phyloP scores from a whole-genome alignment of 164 flowering plant genomes.

The Magnolia changhungtana region DNA sequence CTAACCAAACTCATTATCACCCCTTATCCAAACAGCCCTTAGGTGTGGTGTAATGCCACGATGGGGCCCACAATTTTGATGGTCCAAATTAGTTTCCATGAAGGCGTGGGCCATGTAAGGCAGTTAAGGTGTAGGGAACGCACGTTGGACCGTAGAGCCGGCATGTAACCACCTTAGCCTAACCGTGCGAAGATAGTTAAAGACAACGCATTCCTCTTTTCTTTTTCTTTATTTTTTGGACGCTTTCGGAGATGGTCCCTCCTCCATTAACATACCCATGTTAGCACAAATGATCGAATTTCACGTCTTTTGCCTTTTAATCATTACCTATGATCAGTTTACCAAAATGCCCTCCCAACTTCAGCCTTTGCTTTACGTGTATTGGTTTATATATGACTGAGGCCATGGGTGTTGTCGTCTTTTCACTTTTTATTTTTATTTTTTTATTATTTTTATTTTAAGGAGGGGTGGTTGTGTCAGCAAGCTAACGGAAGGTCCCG shows the following conservation, averaged over 20 bases:
- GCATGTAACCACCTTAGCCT: slow-evolving; percentile 2
- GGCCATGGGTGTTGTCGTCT: background rate
- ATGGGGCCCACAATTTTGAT: background rate
- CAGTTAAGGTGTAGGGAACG: background rate
- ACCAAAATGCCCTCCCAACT: background rate
- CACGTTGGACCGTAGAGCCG: background rate
- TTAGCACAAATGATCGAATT: background rate
- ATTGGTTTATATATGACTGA: background rate
- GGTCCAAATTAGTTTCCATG: background rate
- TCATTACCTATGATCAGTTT: background rate
- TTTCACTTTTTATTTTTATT: too few relatives aligned
- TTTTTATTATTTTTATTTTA: too few relatives aligned
- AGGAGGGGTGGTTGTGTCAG: background rate
- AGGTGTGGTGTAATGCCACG: background rate
- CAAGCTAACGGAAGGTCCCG: background rate
- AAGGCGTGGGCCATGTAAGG: too few relatives aligned
- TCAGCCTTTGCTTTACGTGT: too few relatives aligned
- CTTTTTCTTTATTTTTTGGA: background rate
- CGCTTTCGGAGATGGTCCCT: background rate
- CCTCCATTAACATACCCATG: background rate
- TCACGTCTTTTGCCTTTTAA: background rate
- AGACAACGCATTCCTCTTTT: background rate
- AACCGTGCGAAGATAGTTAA: background rate
- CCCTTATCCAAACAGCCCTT: too few relatives aligned
- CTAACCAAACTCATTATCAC: too few relatives aligned